These are phyloP conservation scores for Mycena kentingensis DNA, from an alignment of 768 basidiomycete genomes.

Conservation along the genomic window DNA sequence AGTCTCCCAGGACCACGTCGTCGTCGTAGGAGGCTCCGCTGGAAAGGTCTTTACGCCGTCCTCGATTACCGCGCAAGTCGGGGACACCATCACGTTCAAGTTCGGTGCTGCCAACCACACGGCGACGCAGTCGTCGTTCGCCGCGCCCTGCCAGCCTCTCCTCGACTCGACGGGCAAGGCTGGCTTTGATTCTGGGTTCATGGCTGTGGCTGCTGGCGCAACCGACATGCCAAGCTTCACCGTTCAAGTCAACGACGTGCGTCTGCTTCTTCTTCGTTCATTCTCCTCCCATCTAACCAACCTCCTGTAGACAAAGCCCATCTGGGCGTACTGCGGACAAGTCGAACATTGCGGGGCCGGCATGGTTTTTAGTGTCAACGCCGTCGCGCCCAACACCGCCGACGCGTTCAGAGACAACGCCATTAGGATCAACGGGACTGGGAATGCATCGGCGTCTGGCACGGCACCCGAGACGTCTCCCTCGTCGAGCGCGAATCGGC, in stretches of 20 bases:
- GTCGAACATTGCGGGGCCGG: slow-evolving; percentile 52
- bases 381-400: slow-evolving; percentile 55
- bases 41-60: slow-evolving; percentile 42
- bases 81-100: slow-evolving; percentile 50
- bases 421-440: slow-evolving; percentile 44
- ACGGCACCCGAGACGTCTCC: too few species aligned
- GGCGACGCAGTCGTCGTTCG: slow-evolving; percentile 43
- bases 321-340: slow-evolving; percentile 61
- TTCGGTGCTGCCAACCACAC: slow-evolving; percentile 55
- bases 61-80: slow-evolving; percentile 47
- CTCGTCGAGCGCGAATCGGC: too few species aligned
- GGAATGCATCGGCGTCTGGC: slow-evolving; percentile 23
- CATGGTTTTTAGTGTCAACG: slow-evolving; percentile 64
- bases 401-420: slow-evolving; percentile 53
- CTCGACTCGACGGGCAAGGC: slow-evolving; percentile 44
- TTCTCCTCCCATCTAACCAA: slow-evolving; percentile 1
- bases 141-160: slow-evolving; percentile 42
- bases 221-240: slow-evolving; percentile 54
- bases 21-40: slow-evolving; percentile 46
- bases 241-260: slow-evolving; percentile 55
- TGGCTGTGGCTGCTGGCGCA: slow-evolving; percentile 46
- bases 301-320: slow-evolving; percentile 44
- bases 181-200: slow-evolving; percentile 54
- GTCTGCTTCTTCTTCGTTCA: slow-evolving; percentile 15
- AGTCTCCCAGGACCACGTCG: slow-evolving; percentile 36